Conservation (phyloP, 2,329 filamentous ascomycete species). For the Fusarium incarnatum region DNA sequence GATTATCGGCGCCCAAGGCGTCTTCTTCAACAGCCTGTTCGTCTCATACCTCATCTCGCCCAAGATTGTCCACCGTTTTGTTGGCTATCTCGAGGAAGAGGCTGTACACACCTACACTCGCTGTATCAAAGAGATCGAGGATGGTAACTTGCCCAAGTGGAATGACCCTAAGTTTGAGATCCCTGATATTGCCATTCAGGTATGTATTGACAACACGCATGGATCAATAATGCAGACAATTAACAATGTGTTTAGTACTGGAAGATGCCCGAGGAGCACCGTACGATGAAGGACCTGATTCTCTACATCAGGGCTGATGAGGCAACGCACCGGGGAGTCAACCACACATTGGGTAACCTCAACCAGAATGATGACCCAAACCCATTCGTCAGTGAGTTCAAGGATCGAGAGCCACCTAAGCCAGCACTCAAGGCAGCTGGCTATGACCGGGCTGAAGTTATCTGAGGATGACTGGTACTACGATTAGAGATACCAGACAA, state of each 20-base stretch:
- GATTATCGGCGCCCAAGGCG: constrained; percentile 91
- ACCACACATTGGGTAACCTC: constrained; percentile 92
- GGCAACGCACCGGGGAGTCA: constrained; percentile 91
- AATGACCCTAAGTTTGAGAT: constrained; percentile 74
- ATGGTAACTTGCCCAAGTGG: constrained; percentile 87
- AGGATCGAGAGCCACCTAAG: constrained; percentile 74
- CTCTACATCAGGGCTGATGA: constrained; percentile 92
- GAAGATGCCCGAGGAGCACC: constrained; percentile 87
- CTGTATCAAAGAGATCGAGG: constrained; percentile 86
- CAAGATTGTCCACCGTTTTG: constrained; percentile 91
- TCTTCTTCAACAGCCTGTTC: constrained; percentile 97
- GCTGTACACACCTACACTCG: constrained; percentile 95
- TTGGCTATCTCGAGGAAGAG: constrained; percentile 97
- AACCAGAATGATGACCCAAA: constrained; percentile 90
- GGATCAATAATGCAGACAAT: neutral
- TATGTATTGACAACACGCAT: constrained; percentile 34
- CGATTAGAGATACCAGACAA: neutral
- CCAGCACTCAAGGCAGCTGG: constrained; percentile 74
- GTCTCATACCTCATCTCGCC: constrained; percentile 87
- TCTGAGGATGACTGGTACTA: constrained; percentile 54
- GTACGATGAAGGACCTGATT: constrained; percentile 87
- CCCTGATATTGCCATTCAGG: constrained; percentile 85
- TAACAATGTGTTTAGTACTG: constrained; percentile 71
- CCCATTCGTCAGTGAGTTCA: constrained; percentile 88
- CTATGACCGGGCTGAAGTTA: constrained; percentile 86